Percentiles rank a stretch among this genome's conserved stretches.
Conservation (phyloP, 345 rosid genomes). For the Tarenaya hassleriana region DNA sequence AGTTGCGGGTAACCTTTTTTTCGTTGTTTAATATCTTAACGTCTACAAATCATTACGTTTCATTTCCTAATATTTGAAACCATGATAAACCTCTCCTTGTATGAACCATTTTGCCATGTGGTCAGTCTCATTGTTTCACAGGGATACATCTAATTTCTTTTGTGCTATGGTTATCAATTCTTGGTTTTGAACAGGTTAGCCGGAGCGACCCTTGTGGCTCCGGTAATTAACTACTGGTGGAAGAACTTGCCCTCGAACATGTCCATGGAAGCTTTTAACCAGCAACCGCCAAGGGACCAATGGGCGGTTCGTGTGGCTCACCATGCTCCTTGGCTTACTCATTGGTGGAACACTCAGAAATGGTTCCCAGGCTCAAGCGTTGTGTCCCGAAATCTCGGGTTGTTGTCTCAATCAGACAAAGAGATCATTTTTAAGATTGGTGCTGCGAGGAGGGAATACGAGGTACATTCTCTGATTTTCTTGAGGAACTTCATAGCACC, state of each 20-base stretch:
- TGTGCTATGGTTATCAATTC: neutral
- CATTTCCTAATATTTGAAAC: no score
- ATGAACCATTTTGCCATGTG: no score
- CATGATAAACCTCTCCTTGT: no score
- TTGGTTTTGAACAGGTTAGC: constrained; percentile 37
- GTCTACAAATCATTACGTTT: no score
- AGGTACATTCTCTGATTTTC: constrained; percentile 15
- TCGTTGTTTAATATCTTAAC: no score
- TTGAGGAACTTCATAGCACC: neutral
- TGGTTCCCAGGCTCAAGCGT: constrained; percentile 44
- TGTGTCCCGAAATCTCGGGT: constrained; percentile 19
- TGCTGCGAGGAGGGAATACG: constrained; percentile 15
- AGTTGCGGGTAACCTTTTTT: no score
- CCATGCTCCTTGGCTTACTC: constrained; percentile 50
- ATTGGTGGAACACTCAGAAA: constrained; percentile 72
- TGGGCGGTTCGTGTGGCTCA: constrained; percentile 62
- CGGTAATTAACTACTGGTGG: constrained; percentile 61
- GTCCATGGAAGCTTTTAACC: constrained; percentile 39
- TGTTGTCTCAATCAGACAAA: constrained; percentile 37
- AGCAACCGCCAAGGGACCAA: constrained; percentile 36
- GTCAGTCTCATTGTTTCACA: no score
- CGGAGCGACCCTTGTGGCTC: constrained; percentile 49
- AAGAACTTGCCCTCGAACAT: constrained; percentile 41
- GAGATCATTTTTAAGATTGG: constrained; percentile 28
- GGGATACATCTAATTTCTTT: no score